These are phyloP conservation scores for Pleurostoma richardsiae DNA, from an alignment of 2,329 filamentous ascomycete species.

Conservation along the genomic window DNA sequence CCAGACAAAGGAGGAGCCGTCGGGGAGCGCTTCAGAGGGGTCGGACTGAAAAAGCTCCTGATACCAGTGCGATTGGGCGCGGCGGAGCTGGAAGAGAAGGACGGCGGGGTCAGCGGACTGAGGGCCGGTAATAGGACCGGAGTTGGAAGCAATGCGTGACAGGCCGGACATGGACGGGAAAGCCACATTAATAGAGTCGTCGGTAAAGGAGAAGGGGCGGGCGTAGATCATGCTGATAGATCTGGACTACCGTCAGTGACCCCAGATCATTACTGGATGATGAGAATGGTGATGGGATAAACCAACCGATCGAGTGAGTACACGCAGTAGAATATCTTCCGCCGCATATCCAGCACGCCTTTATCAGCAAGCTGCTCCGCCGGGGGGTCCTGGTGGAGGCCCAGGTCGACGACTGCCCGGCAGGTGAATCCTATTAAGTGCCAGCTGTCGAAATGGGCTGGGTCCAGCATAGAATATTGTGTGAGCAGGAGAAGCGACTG, in stretches of 20 bases:
- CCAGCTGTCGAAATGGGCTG: conserved; percentile 90
- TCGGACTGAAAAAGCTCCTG: conserved; percentile 81
- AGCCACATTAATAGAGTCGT: conserved; percentile 79
- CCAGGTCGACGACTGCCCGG: conserved; percentile 81
- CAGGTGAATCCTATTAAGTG: conserved; percentile 88
- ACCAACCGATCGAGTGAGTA: conserved; percentile 81
- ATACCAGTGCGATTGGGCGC: conserved; percentile 84
- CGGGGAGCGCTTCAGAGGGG: conserved; percentile 55
- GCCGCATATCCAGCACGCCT: conserved; percentile 67
- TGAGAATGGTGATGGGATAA: not conserved
- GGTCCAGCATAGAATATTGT: conserved; percentile 86
- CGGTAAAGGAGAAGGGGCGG: conserved; percentile 87
- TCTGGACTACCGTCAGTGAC: conserved; percentile 32
- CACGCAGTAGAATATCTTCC: conserved; percentile 84
- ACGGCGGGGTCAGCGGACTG: conserved; percentile 64
- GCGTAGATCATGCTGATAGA: conserved; percentile 85
- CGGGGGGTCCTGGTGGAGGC: conserved; percentile 87
- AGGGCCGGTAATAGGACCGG: conserved; percentile 35
- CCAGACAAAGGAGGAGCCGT: conserved; percentile 70
- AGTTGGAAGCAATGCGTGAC: conserved; percentile 34
- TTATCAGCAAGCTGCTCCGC: conserved; percentile 63
- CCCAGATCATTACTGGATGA: conserved; percentile 11
- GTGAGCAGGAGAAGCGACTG: conserved; percentile 83
- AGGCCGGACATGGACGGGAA: conserved; percentile 54
- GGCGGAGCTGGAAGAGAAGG: conserved; percentile 76